Evolutionary conservation across 1,139 yeast genomes (phyloP).

Genomic region (Diutina siamensis): DNA sequence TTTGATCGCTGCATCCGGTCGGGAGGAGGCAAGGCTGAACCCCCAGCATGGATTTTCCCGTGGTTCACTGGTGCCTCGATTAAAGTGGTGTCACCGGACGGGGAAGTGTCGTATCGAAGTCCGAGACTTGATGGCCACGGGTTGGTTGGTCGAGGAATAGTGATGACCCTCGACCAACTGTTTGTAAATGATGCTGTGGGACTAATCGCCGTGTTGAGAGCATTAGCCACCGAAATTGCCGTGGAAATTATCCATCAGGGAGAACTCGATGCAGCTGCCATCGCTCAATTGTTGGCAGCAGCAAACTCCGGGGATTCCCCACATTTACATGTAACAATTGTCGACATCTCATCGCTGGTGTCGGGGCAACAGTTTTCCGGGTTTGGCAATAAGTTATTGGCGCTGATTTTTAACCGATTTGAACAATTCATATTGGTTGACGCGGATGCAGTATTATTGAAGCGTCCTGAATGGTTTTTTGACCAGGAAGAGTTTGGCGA

Average conservation of each 20-base stretch:
- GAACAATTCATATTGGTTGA: slow-evolving; percentile 38
- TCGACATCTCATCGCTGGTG: slow-evolving; percentile 27
- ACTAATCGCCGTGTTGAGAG: slow-evolving; percentile 33
- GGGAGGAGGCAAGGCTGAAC: too few relatives aligned
- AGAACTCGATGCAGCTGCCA: slow-evolving; percentile 17
- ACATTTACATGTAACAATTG: slow-evolving; percentile 32
- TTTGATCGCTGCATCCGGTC: too few relatives aligned
- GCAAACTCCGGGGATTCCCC: slow-evolving; percentile 17
- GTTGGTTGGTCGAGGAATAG: slow-evolving; percentile 48
- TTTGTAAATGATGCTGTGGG: slow-evolving; percentile 34
- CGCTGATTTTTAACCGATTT: slow-evolving; percentile 38
- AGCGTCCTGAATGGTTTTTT: slow-evolving; percentile 27
- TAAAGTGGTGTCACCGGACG: too few relatives aligned
- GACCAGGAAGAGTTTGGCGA: slow-evolving; percentile 20
- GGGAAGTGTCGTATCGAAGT: too few relatives aligned
- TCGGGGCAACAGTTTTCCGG: slow-evolving; percentile 19
- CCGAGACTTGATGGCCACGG: too few relatives aligned
- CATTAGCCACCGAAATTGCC: slow-evolving; percentile 35
- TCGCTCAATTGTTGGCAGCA: slow-evolving; percentile 15
- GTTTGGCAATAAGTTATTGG: slow-evolving; percentile 39
- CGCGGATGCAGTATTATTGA: slow-evolving; percentile 37
- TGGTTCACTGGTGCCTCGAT: too few relatives aligned
- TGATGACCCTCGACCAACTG: slow-evolving; percentile 32
- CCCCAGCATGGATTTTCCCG: too few relatives aligned
- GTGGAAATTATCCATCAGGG: slow-evolving; percentile 42